These are phyloP conservation scores for Didymellaceae sp. DNA, from an alignment of 2,329 filamentous ascomycete genomes.

Conservation along the genomic window DNA sequence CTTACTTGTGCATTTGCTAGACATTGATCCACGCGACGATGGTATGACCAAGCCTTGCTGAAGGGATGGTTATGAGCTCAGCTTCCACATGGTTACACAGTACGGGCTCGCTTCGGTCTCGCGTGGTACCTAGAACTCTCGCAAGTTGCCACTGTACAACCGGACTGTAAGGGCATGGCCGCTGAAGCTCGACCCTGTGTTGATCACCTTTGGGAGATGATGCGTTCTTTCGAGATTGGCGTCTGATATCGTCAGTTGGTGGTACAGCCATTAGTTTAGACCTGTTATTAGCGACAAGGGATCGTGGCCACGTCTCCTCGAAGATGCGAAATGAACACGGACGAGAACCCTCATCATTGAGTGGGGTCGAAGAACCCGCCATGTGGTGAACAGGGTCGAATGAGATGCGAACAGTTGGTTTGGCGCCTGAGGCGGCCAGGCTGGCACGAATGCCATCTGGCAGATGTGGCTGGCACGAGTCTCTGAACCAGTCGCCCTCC, in stretches of 20 bases:
- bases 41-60: constrained; percentile 37
- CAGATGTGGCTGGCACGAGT: constrained; percentile 34
- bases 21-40: constrained; percentile 43
- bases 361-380: constrained; percentile 10
- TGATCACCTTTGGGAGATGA: constrained; percentile 24
- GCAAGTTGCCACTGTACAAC: constrained; percentile 24
- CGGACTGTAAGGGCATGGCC: constrained; percentile 20
- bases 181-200: background rate
- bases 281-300: constrained; percentile 18
- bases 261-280: constrained; percentile 32
- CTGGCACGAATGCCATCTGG: constrained; percentile 21
- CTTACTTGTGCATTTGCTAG: constrained; percentile 46
- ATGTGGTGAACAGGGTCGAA: constrained; percentile 27
- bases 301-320: constrained; percentile 37
- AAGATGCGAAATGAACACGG: constrained; percentile 5
- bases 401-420: constrained; percentile 45
- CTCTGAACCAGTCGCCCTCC: constrained; percentile 7
- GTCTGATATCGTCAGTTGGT: constrained; percentile 39
- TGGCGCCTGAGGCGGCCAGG: constrained; percentile 42
- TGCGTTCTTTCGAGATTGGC: constrained; percentile 18
- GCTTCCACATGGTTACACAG: constrained; percentile 34
- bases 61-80: constrained; percentile 15
- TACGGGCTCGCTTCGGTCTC: constrained; percentile 37
- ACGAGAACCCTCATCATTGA: constrained; percentile 10
- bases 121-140: constrained; percentile 28